phyloP scores from a whole-genome alignment of 352 stramenopile genomes.

The Pythium folliculosum region DNA sequence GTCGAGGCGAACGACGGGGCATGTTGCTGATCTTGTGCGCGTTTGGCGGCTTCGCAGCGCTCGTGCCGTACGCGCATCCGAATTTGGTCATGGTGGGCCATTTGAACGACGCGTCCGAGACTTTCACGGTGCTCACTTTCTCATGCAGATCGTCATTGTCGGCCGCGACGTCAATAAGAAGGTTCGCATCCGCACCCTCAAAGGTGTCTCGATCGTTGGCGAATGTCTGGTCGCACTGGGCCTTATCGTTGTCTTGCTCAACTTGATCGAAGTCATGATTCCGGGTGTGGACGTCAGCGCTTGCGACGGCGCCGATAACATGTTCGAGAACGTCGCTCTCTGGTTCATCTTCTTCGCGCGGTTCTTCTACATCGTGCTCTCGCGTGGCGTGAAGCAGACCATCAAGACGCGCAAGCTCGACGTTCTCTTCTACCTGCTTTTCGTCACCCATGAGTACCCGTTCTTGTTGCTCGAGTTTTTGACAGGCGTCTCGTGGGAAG shows the following conservation, averaged over 20 bases:
- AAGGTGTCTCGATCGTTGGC: slow-evolving; percentile 24
- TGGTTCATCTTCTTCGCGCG: slow-evolving; percentile 38
- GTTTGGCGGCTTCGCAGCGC: slow-evolving; percentile 8
- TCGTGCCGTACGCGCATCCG: slow-evolving; percentile 12
- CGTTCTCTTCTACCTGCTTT: slow-evolving; percentile 37
- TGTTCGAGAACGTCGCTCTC: slow-evolving; percentile 26
- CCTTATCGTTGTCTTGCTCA: not conserved
- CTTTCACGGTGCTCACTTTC: slow-evolving; percentile 19
- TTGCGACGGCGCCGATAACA: slow-evolving; percentile 28
- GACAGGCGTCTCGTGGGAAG: slow-evolving; percentile 21
- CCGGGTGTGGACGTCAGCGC: not conserved
- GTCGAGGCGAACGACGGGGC: not conserved
- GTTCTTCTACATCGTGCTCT: slow-evolving; percentile 39
- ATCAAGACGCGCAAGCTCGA: slow-evolving; percentile 31
- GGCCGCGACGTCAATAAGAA: slow-evolving; percentile 32
- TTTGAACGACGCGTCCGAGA: slow-evolving; percentile 27
- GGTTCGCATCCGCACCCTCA: slow-evolving; percentile 31
- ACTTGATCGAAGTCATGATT: slow-evolving; percentile 5
- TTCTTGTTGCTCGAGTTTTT: slow-evolving; percentile 24
- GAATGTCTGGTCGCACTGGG: slow-evolving; percentile 20
- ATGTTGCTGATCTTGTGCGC: not conserved
- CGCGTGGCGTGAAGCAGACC: slow-evolving; percentile 28
- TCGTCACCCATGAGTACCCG: slow-evolving; percentile 26
- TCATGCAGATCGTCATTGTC: slow-evolving; percentile 39
- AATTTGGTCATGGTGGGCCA: slow-evolving; percentile 14